Evolutionary conservation across 176 grass and related monocot genomes (phyloP), one percentile per base, ranked within the genome.

Genomic region (Triticum timopheevii): DNA sequence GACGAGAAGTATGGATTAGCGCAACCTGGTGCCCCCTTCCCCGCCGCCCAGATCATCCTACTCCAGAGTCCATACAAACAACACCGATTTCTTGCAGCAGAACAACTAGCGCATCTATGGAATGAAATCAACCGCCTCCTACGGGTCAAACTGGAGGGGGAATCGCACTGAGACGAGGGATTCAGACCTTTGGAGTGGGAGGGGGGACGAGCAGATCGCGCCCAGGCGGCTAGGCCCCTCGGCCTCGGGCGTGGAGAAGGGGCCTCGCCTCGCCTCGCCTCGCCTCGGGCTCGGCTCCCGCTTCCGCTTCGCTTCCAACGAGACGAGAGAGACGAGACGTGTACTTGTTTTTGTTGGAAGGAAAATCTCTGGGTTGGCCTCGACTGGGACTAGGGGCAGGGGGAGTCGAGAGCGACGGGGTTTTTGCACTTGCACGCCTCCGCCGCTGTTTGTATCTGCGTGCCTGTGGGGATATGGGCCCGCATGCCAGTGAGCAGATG

Each of bases 151-250:
- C 16, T 45, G 70, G 70, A 65, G 34, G 38, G 19, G 11, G 40
- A 45, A 30, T 40, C 69, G 82, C 70, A 27, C 35, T 6, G 39
- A 15, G 71, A 16, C 4, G 11, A 22, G 25, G 82, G 64, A 81
- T 31, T 27, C 27, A 15, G 82, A 76, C 69, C 82, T 84, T 31
- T 10, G 9, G 82, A 64, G 25, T 19, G 56, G 24, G 38, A 22
- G 28, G 71, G 47, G 70, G 70, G 58, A 31, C 58, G 70, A 65
- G 71, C 71, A 84, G 70, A 76, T 84, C 82, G 56, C 82, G 36
- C 33, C 82, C 30, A 20, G 67, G 81, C 4, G 24, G 44, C 44
- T 76, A 30, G 73, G 24, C 42, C 73, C 70, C 13, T 49, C 71
- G 6, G 44, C 56, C 82, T 64, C 42, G 82, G 69, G 69, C 10